Base-by-base conservation (phyloP, 1,284 basidiomycete genomes). In the Exobasidium cylindrosporum region DNA sequence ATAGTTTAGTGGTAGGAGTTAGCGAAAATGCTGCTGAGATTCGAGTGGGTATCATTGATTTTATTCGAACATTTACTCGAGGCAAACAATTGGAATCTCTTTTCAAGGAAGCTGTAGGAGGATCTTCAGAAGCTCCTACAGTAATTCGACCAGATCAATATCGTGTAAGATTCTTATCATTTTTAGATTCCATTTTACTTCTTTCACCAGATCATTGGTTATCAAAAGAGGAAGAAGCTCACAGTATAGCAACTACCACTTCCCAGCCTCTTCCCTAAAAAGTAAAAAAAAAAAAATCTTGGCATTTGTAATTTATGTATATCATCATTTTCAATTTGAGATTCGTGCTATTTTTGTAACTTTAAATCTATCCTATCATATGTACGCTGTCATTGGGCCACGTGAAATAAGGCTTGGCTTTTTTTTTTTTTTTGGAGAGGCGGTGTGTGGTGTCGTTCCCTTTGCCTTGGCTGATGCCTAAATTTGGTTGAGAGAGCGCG, bases 1-100 rank as follows among this genome's bases (percentile, higher is more conserved):
- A 99, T 81, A 97, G 94, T 23, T 83, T 99, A 17, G 89, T 98
- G 45, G 92, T 94, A 26, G 96, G 95, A 17, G 89, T 98, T 14
- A 70, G 74, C 59, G 54, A 58, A 21, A 32, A 57, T 23, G 64
- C 52, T 11, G 47, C 68, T 23, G 81, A 81, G 67, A 68, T 82
- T 11, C 92, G 97, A 14, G 87, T 96, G 44, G 95, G 96, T n/a
- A 97, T 98, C 60, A 93, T 98, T 65, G 92, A 95, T 80, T 95
- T 92, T 78, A 89, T 95, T 63, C 87, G 92, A 21, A 94, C 92
- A 1, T 95, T 93, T 74, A 95, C 91, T 0, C 93, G 92, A 93
- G 95, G 98, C 83, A 98, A 98, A 83, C 93, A 93, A 74, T 84
- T 97, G 28, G 95, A 98, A 82, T 95, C 88, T 69, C 95, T 92